Evolutionary conservation across 2,329 filamentous ascomycete species (phyloP), one percentile per base, ranked within the genome.

Genomic region (Trichoderma pleuroti): DNA sequence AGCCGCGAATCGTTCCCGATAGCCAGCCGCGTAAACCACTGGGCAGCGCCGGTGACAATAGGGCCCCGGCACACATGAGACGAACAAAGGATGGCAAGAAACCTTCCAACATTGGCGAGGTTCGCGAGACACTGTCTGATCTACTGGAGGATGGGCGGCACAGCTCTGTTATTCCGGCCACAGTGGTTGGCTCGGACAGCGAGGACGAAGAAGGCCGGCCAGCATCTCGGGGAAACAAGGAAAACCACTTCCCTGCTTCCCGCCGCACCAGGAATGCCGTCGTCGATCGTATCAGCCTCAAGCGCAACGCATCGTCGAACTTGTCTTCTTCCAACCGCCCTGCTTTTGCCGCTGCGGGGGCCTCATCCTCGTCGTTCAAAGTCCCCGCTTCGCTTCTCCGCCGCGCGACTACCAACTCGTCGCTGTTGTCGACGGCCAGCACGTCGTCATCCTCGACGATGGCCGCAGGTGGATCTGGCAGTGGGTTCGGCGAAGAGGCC

Each of bases 91-190:
- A 84, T 18, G 85, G 84, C 66, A 88, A 87, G 79, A 93, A 90
- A 75, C 93, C 94, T 0, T 86, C 91, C 6, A 92, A 90, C 21
- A 83, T 97, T 11, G 89, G 90, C 32, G 93, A 98, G 76, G 92
- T 98, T 73, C 90, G 93, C 70, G 89, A 95, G 78, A 93, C 92
- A 0, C 84, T 98, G 8, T 97, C 93, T 5, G 92, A 91, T 79
- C 86, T 98, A 11, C 90, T 97, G 18, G 66, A 68, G 14, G 94
- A 97, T 28, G 89, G 92, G 56, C 86, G 88, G 18, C 75, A 82
- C 75, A 76, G 79, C 70, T 86, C 87, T 18, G 75, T 87, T 73
- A 82, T 88, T 78, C 85, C 74, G 4, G 85, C 84, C 16, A 81
- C 80, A 3, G 78, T 79, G 57, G 75, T 71, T 36, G 79, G 75